Evolutionary conservation across 495 filamentous ascomycete species (phyloP).

Genomic region (Penicillium crystallinum): DNA sequence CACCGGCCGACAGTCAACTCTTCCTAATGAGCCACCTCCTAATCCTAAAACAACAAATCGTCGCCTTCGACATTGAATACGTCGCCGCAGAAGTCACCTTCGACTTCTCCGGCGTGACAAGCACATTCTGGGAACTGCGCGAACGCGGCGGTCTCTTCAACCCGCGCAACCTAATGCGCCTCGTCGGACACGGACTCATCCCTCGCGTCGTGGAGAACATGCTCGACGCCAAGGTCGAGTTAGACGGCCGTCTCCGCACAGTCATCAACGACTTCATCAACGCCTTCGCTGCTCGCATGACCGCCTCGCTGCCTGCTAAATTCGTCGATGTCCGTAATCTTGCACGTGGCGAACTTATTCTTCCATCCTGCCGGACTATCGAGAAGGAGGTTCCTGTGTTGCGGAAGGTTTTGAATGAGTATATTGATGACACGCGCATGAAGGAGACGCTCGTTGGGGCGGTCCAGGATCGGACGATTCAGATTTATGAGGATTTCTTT

Average conservation of each 20-base stretch:
- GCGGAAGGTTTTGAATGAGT: constrained; percentile 48
- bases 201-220: constrained; percentile 62
- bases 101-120: constrained; percentile 76
- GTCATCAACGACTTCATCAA: constrained; percentile 78
- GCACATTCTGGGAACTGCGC: constrained; percentile 70
- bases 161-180: constrained; percentile 52
- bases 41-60: constrained; percentile 83
- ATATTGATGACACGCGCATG: constrained; percentile 55
- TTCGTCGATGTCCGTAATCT: constrained; percentile 38
- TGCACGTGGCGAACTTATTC: constrained; percentile 34
- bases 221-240: constrained; percentile 73
- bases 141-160: constrained; percentile 67
- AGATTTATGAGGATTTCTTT: constrained; percentile 57
- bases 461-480: constrained; percentile 55
- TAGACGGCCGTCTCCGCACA: constrained; percentile 71
- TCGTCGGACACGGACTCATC: constrained; percentile 55
- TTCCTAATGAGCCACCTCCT: constrained; percentile 91
- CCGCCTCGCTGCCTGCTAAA: constrained; percentile 41
- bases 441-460: constrained; percentile 58
- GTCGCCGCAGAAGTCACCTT: constrained; percentile 68
- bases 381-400: constrained; percentile 53
- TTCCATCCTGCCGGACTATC: constrained; percentile 38
- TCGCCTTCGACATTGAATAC: constrained; percentile 88
- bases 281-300: constrained; percentile 52
- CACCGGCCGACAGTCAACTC: constrained; percentile 62